Conservation (phyloP, 257 asterid genomes). For the Mentha longifolia region DNA sequence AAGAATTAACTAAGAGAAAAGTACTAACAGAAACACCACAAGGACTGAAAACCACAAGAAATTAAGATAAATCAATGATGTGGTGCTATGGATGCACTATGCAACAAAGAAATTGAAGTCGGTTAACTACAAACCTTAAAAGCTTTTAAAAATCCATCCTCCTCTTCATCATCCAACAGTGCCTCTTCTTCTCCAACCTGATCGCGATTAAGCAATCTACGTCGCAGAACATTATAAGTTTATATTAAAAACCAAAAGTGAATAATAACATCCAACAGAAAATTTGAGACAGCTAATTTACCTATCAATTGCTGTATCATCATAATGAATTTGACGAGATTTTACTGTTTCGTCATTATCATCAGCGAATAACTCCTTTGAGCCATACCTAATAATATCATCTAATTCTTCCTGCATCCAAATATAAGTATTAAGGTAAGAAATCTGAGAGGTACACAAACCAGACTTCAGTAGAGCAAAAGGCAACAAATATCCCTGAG, state of each 20-base stretch:
- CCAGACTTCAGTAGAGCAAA: slow-evolving; percentile 8
- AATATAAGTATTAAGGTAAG: slow-evolving; percentile 35
- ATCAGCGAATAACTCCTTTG: slow-evolving; percentile 95
- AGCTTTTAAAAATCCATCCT: slow-evolving; percentile 91
- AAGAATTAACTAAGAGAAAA: slow-evolving; percentile 6
- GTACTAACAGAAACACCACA: not conserved
- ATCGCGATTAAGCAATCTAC: slow-evolving; percentile 87
- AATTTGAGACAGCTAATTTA: slow-evolving; percentile 35
- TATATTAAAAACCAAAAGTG: slow-evolving; percentile 25
- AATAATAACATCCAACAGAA: slow-evolving; percentile 21
- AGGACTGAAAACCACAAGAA: slow-evolving; percentile 9
- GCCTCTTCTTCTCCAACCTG: slow-evolving; percentile 85
- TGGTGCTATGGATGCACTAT: slow-evolving; percentile 8
- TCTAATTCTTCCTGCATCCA: slow-evolving; percentile 87
- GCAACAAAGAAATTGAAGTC: slow-evolving; percentile 13
- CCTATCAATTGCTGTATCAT: slow-evolving; percentile 96
- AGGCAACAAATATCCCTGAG: slow-evolving; percentile 2
- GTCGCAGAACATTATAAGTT: slow-evolving; percentile 26
- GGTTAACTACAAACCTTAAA: slow-evolving; percentile 68
- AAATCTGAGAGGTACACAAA: slow-evolving; percentile 16
- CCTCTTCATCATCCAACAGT: slow-evolving; percentile 85
- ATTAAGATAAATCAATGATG: not conserved
- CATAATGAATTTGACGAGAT: slow-evolving; percentile 96
- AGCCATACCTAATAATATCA: slow-evolving; percentile 93
- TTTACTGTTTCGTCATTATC: slow-evolving; percentile 88